phyloP scores from a whole-genome alignment of 768 basidiomycete species.

The Phaffia australis region DNA sequence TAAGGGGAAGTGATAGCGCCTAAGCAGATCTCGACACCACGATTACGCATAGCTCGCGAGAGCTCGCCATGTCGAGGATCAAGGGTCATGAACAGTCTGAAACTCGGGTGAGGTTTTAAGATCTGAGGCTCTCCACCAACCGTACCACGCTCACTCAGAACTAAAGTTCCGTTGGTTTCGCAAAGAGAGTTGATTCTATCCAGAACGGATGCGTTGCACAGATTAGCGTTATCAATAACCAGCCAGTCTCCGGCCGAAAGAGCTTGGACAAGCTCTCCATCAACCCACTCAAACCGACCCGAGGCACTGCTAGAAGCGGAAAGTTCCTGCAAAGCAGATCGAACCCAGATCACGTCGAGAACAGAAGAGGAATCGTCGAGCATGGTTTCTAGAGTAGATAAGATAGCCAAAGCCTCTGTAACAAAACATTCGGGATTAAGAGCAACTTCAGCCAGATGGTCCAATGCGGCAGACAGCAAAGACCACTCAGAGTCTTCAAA shows the following conservation, averaged over 20 bases:
- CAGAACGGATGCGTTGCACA: slow-evolving; percentile 88
- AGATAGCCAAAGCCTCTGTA: slow-evolving; percentile 2
- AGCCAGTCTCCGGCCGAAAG: slow-evolving; percentile 83
- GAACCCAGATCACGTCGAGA: slow-evolving; percentile 17
- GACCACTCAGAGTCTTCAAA: slow-evolving; percentile 13
- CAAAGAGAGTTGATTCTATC: slow-evolving; percentile 95
- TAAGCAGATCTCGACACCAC: slow-evolving; percentile 75
- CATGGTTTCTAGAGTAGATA: slow-evolving; percentile 9
- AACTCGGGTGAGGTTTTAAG: slow-evolving; percentile 71
- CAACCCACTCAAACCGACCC: slow-evolving; percentile 83
- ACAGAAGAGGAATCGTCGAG: slow-evolving; percentile 5
- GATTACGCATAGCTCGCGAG: slow-evolving; percentile 95
- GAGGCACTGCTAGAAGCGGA: slow-evolving; percentile 25
- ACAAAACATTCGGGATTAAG: slow-evolving; percentile 1
- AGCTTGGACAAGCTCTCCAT: slow-evolving; percentile 78
- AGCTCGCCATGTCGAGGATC: slow-evolving; percentile 86
- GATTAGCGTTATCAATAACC: slow-evolving; percentile 80
- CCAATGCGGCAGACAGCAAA: slow-evolving; percentile 1
- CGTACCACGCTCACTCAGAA: slow-evolving; percentile 80
- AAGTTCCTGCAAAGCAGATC: slow-evolving; percentile 14
- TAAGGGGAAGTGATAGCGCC: slow-evolving; percentile 15
- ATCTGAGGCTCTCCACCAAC: slow-evolving; percentile 63
- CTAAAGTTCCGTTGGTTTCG: slow-evolving; percentile 67
- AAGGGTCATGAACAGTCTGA: slow-evolving; percentile 86
- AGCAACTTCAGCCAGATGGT: neutral